A percentile compares a stretch with the other conserved stretches of the same genome.
These are phyloP conservation scores for Epichloe sp. DNA, from an alignment of 2,329 filamentous ascomycete genomes.

Conservation along the genomic window DNA sequence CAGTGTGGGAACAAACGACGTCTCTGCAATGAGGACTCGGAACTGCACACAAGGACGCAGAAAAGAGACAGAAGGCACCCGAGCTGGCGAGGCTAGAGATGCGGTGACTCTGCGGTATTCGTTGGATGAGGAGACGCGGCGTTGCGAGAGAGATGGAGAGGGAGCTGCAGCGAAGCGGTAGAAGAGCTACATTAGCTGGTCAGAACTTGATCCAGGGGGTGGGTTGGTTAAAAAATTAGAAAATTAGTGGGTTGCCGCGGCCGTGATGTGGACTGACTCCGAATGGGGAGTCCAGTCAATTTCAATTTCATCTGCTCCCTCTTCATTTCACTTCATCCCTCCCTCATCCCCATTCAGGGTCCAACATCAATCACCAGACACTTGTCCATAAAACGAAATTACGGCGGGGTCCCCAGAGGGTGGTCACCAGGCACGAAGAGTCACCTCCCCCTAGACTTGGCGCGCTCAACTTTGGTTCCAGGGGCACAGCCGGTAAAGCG, in stretches of 20 bases:
- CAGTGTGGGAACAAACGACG: not conserved
- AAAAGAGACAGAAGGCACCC: not conserved
- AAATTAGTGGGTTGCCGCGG: no score
- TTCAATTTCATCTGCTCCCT: not conserved
- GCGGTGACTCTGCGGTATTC: not conserved
- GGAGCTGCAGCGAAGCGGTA: not conserved
- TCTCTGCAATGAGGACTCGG: not conserved
- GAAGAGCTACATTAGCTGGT: not conserved
- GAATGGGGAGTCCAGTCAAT: no score
- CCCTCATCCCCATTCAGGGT: not conserved
- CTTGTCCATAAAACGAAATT: not conserved
- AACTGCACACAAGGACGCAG: not conserved
- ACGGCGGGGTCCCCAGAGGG: not conserved
- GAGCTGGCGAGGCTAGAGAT: constrained; percentile 2
- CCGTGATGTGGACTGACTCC: no score
- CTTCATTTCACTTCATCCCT: not conserved
- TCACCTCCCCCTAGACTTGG: not conserved
- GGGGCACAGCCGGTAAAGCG: not conserved
- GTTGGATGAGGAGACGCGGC: not conserved
- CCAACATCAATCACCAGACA: not conserved
- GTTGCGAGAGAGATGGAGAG: not conserved
- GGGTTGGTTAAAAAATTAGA: no score
- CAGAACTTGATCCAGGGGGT: no score
- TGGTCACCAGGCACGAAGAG: not conserved
- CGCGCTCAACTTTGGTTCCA: not conserved